Evolutionary conservation across 31 red algal genomes (phyloP).

Genomic region (Asparagopsis taxiformis): DNA sequence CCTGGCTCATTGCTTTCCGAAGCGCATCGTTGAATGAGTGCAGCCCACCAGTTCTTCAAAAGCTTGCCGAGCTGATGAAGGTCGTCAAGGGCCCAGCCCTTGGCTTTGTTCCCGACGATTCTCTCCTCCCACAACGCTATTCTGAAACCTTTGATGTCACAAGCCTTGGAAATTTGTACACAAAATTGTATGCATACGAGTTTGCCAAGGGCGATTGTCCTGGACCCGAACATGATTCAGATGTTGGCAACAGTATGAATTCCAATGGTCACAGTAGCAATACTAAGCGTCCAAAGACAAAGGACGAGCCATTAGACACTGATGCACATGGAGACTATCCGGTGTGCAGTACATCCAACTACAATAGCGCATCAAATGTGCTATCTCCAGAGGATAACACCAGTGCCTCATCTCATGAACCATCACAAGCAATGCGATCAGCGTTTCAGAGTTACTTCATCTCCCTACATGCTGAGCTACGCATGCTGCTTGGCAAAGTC

Average conservation of each 20-base stretch:
- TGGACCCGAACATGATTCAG: conserved; percentile 15
- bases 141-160: conserved; percentile 61
- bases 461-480: conserved; percentile 44
- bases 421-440: conserved; percentile 37
- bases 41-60: conserved; percentile 34
- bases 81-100: conserved; percentile 65
- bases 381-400: conserved; percentile 20
- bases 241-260: conserved; percentile 14
- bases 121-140: conserved; percentile 58
- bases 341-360: conserved; percentile 43
- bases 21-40: conserved; percentile 42
- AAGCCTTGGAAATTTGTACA: conserved; percentile 52
- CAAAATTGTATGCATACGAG: conserved; percentile 70
- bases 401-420: conserved; percentile 18
- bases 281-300: conserved; percentile 47
- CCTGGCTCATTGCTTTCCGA: conserved; percentile 72
- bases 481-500: conserved; percentile 40
- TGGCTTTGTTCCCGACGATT: conserved; percentile 76
- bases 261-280: neutral
- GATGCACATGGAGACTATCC: conserved; percentile 35
- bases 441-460: conserved; percentile 61
- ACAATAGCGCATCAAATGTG: conserved; percentile 11
- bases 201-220: conserved; percentile 47
- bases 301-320: conserved; percentile 35
- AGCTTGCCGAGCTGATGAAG: conserved; percentile 76